Conservation (phyloP, 2,329 filamentous ascomycete genomes). For the Fusarium oxysporum region DNA sequence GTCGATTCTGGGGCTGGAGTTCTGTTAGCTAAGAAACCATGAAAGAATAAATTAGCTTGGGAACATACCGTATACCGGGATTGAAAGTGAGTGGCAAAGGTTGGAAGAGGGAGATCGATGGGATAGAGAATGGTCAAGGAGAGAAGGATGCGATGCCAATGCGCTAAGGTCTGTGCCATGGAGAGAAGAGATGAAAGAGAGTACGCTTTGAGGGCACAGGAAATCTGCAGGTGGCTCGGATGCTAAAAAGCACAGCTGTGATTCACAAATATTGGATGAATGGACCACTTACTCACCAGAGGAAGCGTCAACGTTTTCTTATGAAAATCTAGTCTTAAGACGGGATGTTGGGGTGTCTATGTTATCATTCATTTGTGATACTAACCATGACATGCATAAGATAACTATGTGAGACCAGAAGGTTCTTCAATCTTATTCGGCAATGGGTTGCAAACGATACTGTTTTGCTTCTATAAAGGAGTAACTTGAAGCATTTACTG, state of each 20-base stretch:
- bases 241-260: accelerated
- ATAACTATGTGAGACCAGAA: accelerated
- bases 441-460: accelerated
- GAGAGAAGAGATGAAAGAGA: not conserved
- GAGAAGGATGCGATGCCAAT: not conserved
- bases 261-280: accelerated
- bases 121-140: not conserved
- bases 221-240: accelerated
- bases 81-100: too few species aligned
- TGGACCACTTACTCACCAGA: accelerated
- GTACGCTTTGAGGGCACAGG: accelerated
- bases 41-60: too few species aligned
- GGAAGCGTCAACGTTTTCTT: too few species aligned
- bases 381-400: accelerated
- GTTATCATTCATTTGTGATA: too few species aligned
- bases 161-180: not conserved
- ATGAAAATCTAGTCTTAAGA: too few species aligned
- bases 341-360: accelerated
- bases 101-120: not conserved
- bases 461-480: accelerated
- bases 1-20: too few species aligned
- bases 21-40: too few species aligned
- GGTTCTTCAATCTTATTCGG: accelerated
- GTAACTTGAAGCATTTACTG: accelerated
- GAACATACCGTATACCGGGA: too few species aligned